Percentiles rank a stretch among this genome's conserved stretches.
phyloP scores from a whole-genome alignment of 148 eudicot genomes.

The Rhododendron kiyosumense region DNA sequence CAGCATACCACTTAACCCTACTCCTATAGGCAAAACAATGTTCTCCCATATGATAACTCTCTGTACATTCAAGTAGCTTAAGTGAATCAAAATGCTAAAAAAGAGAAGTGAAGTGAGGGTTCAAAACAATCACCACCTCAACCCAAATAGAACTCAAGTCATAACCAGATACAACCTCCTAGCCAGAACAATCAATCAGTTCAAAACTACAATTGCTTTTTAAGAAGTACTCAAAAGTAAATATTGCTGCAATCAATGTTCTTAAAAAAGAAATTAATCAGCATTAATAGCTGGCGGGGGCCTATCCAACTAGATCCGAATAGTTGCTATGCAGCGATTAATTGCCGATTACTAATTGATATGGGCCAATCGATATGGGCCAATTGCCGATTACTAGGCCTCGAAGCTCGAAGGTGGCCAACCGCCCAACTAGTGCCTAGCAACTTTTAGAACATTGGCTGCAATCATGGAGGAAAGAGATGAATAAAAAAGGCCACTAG shows the following conservation, averaged over 20 bases:
- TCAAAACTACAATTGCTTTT: neutral
- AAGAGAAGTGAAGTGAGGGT: neutral
- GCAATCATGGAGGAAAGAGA: neutral
- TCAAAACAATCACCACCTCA: neutral
- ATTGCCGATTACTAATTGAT: too few species aligned
- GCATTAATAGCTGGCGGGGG: too few species aligned
- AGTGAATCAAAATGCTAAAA: neutral
- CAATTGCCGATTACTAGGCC: too few species aligned
- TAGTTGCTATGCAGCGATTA: too few species aligned
- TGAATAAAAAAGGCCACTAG: neutral
- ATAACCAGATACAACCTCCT: neutral
- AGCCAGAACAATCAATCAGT: neutral
- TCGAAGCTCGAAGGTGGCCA: too few species aligned
- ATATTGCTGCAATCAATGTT: neutral
- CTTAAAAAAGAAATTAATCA: too few species aligned
- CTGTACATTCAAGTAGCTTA: neutral
- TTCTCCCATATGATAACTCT: neutral
- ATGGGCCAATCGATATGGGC: too few species aligned
- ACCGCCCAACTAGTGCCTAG: too few species aligned
- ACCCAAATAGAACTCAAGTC: neutral
- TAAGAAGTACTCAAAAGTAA: neutral
- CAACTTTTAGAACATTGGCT: neutral
- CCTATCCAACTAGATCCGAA: too few species aligned
- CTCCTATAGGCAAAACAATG: neutral
- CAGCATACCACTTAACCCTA: neutral